Evolutionary conservation across 75 land plant genomes (phyloP), one percentile per base, ranked within the genome.

Genomic region (Pseudotsuga menziesii): DNA sequence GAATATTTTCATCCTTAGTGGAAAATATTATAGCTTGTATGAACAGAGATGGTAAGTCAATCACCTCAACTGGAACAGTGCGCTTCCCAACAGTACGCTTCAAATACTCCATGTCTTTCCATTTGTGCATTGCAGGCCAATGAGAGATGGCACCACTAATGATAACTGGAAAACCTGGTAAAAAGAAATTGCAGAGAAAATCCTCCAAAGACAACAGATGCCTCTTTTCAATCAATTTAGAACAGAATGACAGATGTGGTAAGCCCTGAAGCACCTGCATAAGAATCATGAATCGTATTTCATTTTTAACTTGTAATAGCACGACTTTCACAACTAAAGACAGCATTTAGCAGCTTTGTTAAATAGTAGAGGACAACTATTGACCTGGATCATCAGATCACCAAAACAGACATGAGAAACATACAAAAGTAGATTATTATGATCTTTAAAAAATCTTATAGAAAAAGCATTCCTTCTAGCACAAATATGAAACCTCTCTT

Each of bases 21-120:
- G 8, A 25, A 48, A 7, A n/a, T n/a, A n/a, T 9, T 20, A 20
- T 41, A 17, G 1, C 72, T 69, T 69, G 13, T 23, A 69, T 69
- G 52, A 11, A 69, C 23, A 41, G 54, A 48, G 54, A 48, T 48
- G 54, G 54, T 48, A 48, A 48, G 54, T 4, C 52, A 79, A 80
- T 81, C 77, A 97, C 99, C 99, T 97, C 99, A 71, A 97, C 99
- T 74, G 99, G 99, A 72, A 97, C 89, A 23, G 99, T 97, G 12
- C 99, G 88, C 72, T 86, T 82, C 20, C 99, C 98, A 55, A 95
- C 90, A 67, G 89, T 79, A 57, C 80, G 81, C 70, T 76, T 87
- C 32, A 97, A 78, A 78, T 97, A 97, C 14, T 84, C 85, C 52
- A 89, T 67, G 79, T 97, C 85, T 61, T 81, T 91, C 99, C 99